Evolutionary conservation across 1,139 yeast species (phyloP), one percentile per base, ranked within the genome.

Genomic region (Kodamaea derodonti): DNA sequence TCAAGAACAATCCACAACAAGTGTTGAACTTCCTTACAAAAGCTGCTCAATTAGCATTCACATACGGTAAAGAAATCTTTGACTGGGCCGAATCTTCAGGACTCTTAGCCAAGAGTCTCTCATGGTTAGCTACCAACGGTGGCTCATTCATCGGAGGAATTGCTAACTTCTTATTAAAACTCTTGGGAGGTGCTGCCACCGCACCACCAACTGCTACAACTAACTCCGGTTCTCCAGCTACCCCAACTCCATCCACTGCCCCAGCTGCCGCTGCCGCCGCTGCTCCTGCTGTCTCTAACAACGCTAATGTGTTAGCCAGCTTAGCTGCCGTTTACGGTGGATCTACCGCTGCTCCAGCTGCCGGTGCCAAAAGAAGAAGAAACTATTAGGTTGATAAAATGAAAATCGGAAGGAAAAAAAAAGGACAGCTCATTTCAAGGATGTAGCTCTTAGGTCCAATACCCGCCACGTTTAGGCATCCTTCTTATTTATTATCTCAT

Each of bases 11-110:
- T 58, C 75, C 75, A 38, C 39, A 48, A 32, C 57, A 62, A 30
- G 47, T 69, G 33, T 49, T 67, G 37, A 37, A 43, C 28, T 60
- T 65, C 48, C 56, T 67, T 48, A 49, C 63, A 34, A 47, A 61
- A 29, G 69, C 60, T 27, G 56, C 65, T 39, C 49, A 57, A 46
- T 47, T 54, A 34, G 72, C 72, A 42, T 39, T 58, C 40, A 64
- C 62, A 35, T 38, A 60, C 34, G 63, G 50, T 36, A 61, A 60
- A 51, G 71, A 66, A 35, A 41, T 65, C 31, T 65, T 52, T 55
- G 27, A 31, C 30, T 69, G 71, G 71, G 65, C 72, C 41, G 63
- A 67, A 52, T 35, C 46, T 14, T 53, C 61, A 17, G 75, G 75
- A 40, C 38, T 68, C 30, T 61, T 69, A 49, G 49, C 47, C 42